Conservation (phyloP, 495 filamentous ascomycete genomes). For the Xylaria scruposa region DNA sequence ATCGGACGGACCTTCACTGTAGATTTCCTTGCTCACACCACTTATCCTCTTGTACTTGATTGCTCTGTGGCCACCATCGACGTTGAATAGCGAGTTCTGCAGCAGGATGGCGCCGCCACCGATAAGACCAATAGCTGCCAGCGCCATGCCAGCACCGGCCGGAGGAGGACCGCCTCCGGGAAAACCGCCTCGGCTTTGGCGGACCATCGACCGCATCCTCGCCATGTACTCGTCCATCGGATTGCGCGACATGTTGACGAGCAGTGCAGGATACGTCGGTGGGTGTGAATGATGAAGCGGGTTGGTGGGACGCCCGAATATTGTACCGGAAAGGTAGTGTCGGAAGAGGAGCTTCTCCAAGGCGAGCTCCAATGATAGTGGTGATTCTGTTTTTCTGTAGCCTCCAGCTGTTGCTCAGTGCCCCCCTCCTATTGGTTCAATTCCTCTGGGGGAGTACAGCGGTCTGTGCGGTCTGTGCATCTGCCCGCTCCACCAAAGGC, state of each 20-base stretch:
- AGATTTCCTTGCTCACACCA: slow-evolving; percentile 97
- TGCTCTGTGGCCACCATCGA: slow-evolving; percentile 97
- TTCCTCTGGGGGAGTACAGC: slow-evolving; percentile 15
- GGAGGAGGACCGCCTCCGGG: slow-evolving; percentile 48
- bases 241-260: slow-evolving; percentile 55
- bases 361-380: slow-evolving; percentile 28
- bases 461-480: not conserved
- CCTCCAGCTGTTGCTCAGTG: slow-evolving; percentile 8
- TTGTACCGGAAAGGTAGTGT: not conserved
- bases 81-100: slow-evolving; percentile 96
- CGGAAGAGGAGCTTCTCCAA: slow-evolving; percentile 17
- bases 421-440: slow-evolving; percentile 25
- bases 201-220: slow-evolving; percentile 39
- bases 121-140: slow-evolving; percentile 56
- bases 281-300: slow-evolving; percentile 10
- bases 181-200: slow-evolving; percentile 44
- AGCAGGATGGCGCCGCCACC: slow-evolving; percentile 68
- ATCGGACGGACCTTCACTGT: slow-evolving; percentile 77
- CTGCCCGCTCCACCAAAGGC: not conserved
- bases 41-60: slow-evolving; percentile 96
- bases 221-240: slow-evolving; percentile 53
- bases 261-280: not conserved
- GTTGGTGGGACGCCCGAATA: slow-evolving; percentile 10
- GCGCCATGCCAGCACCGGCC: slow-evolving; percentile 38
- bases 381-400: slow-evolving; percentile 33